Percentiles rank a stretch among this genome's conserved stretches.
These are phyloP conservation scores for Aphanoascus verrucosus DNA, from an alignment of 2,329 filamentous ascomycete species.

Conservation along the genomic window DNA sequence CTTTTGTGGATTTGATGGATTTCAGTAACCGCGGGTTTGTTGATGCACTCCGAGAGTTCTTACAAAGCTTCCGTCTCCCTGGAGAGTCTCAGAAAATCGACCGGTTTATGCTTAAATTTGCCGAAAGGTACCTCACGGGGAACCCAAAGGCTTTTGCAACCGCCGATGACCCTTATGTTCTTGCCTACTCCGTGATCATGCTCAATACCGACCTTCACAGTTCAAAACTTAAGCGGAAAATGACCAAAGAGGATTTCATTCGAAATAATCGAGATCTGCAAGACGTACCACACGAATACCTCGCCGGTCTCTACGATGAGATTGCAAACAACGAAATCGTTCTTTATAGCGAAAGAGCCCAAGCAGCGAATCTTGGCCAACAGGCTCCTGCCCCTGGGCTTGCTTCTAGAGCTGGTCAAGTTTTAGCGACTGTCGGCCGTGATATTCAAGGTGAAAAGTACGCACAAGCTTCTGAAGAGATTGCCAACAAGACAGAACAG, in stretches of 20 bases:
- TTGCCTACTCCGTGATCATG: slow-evolving; percentile 93
- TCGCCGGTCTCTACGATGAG: slow-evolving; percentile 81
- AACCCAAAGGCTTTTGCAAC: slow-evolving; percentile 98
- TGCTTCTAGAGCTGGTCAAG: slow-evolving; percentile 74
- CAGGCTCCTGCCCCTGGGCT: slow-evolving; percentile 55
- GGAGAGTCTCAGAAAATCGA: slow-evolving; percentile 98
- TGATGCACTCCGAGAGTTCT: slow-evolving; percentile 77
- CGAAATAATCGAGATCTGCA: slow-evolving; percentile 96
- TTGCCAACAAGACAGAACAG: slow-evolving; percentile 68
- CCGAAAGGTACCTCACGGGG: slow-evolving; percentile 84
- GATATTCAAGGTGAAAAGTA: slow-evolving; percentile 90
- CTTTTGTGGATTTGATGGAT: slow-evolving; percentile 92
- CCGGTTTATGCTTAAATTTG: slow-evolving; percentile 98
- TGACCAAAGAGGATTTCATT: slow-evolving; percentile 96
- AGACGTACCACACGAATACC: slow-evolving; percentile 85
- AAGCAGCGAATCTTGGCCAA: slow-evolving; percentile 67
- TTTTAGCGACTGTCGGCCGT: slow-evolving; percentile 79
- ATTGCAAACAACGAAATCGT: slow-evolving; percentile 89
- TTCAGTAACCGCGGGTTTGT: slow-evolving; percentile 87
- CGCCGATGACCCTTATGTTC: slow-evolving; percentile 91
- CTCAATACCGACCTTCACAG: slow-evolving; percentile 95
- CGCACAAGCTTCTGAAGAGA: slow-evolving; percentile 89
- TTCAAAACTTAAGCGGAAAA: slow-evolving; percentile 70
- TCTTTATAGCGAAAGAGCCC: slow-evolving; percentile 79
- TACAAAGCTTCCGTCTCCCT: slow-evolving; percentile 88